Base-by-base conservation (phyloP, 257 asterid genomes). In the Ophiorrhiza pumila region DNA sequence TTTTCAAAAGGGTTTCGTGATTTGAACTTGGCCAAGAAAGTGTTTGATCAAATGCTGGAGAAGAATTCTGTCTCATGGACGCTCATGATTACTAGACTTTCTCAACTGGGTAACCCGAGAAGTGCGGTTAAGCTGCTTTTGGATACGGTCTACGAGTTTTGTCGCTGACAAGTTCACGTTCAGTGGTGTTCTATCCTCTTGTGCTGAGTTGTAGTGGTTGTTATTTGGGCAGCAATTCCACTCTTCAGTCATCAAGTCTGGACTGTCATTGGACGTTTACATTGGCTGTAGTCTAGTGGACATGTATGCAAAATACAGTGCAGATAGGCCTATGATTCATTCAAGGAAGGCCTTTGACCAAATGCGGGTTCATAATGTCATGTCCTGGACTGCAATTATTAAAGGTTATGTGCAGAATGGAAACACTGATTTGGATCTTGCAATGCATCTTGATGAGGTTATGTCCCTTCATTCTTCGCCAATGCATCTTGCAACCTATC, bases 271-370 rank as follows among this genome's bases (percentile, higher is more conserved):
- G 45, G 99, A 90, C 82, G 95, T 92, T 43, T 94, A 94, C 53
- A 98, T 94, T 3, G 98, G 99, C 2, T 94, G 98, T 77, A 88
- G 97, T 86, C 85, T 91, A 82, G 96, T 91, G 60, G 91, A 90
- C 49, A 87, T 94, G 99, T 91, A 94, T 69, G 89, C 90, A 2
- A 92, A 94, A 78, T 83, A 88, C 69, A 69, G 81, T 0, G 60
- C 7, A 12, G 80, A 87, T 76, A 87, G 87, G 70, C 85, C 91
- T 10, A 83, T 90, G 91, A 80, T 72, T 58, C 81, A 85, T 55
- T 84, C 95, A 2, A 82, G 92, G 71, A 94, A 80, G 81, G 93
- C 79, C 71, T 94, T 94, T 71, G 95, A 94, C 76, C 77, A 80
- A 75, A 91, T 94, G 93, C 80, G 78, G 7, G 80, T 78, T 72